phyloP scores from a whole-genome alignment of 2,329 filamentous ascomycete species.

The Pestalotiopsis sp. region DNA sequence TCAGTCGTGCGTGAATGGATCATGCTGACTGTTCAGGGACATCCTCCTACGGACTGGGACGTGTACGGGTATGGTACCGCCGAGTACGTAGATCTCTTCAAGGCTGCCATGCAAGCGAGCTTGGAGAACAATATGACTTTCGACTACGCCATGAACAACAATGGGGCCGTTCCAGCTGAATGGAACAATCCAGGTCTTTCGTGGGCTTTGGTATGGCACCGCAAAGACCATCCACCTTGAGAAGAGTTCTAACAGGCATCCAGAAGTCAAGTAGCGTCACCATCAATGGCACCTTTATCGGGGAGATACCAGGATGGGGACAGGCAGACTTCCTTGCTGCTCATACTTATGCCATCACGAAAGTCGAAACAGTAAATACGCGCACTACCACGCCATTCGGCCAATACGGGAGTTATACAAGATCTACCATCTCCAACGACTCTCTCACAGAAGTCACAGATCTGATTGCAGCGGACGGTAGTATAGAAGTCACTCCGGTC shows the following conservation, averaged over 20 bases:
- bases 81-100: neutral
- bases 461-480: neutral
- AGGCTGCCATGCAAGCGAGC: neutral
- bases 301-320: neutral
- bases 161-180: neutral
- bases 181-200: neutral
- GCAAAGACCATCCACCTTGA: neutral
- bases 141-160: constrained; percentile 2
- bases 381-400: neutral
- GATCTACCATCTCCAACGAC: neutral
- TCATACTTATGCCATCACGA: neutral
- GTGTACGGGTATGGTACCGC: neutral
- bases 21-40: neutral
- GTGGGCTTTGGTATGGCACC: neutral
- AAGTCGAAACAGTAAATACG: neutral
- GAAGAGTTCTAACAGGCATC: neutral
- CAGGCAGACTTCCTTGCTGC: neutral
- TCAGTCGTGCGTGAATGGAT: neutral
- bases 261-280: neutral
- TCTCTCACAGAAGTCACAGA: neutral
- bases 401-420: neutral
- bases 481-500: neutral
- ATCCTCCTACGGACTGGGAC: neutral
- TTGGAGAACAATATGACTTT: neutral
- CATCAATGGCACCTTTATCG: neutral